Evolutionary conservation across 1,139 yeast species (phyloP), one percentile per base, ranked within the genome.

Genomic region (Magnusiomyces fungicola): DNA sequence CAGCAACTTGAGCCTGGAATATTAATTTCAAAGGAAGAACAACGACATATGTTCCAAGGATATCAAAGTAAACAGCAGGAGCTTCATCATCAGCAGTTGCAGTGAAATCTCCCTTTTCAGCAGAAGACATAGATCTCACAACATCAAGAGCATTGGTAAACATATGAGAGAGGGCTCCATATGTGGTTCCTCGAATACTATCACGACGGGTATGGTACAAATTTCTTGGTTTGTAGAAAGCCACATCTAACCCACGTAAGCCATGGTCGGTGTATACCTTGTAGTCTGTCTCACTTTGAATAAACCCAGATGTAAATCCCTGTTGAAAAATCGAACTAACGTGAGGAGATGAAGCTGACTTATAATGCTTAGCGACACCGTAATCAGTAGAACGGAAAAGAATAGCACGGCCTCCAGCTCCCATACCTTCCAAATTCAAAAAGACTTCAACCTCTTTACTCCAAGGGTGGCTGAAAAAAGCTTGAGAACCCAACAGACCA

Each of bases 351-450:
- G 65, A 55, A 3, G 68, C 64, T 0, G 75, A 79, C 29, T 66
- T 58, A 55, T 74, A 80, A 58, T 75, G 79, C 54, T 81, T 73
- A 1, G 85, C 85, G 9, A 86, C 77, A 0, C 84, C 85, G 55
- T 75, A 76, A 62, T 90, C 96, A 0, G 96, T 81, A 18, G 92
- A 82, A 64, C 97, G 75, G 65, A 90, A 88, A 43, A 90, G 69
- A 34, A 86, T 74, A 0, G 96, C 90, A 54, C 85, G 79, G 5
- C 96, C 96, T 25, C 96, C 96, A 3, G 95, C 86, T 2, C 97
- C 97, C 0, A 96, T 87, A n/a, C 97, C 97, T 70, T 90, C 97
- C 55, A 90, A 70, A 62, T 90, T 90, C 58, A 90, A 73, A 56
- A 90, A 85, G 56, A 77, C 83, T 42, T 72, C 73, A 2, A 84